Evolutionary conservation across 2,329 filamentous ascomycete species (phyloP).

Genomic region (Aschersonia sp.): DNA sequence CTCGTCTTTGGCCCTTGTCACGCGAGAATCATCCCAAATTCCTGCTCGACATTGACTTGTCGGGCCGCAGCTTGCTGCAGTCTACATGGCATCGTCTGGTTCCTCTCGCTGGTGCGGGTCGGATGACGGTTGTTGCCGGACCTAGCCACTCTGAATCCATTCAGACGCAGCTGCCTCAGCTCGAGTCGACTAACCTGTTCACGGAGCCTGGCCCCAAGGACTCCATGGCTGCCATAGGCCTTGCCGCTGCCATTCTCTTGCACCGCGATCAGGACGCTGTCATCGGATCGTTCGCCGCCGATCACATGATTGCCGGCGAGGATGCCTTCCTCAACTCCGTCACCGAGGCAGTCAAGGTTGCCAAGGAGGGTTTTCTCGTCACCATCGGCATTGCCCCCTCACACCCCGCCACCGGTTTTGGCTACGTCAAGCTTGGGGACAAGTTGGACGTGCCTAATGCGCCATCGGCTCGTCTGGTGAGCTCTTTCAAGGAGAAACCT

Average conservation of each 20-base stretch:
- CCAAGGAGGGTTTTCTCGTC: constrained; percentile 12
- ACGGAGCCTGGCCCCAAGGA: constrained; percentile 13
- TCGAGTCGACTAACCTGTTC: constrained; percentile 10
- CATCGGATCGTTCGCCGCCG: constrained; percentile 12
- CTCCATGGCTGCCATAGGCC: constrained; percentile 13
- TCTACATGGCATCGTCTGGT: constrained; percentile 12
- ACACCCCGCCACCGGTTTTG: constrained; percentile 13
- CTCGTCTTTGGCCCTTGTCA: constrained; percentile 13
- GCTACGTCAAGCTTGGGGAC: constrained; percentile 12
- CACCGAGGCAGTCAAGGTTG: constrained; percentile 12
- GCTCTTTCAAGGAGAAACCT: constrained; percentile 13
- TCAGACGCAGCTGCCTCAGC: constrained; percentile 10
- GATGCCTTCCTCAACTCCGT: constrained; percentile 12
- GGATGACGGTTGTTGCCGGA: constrained; percentile 12
- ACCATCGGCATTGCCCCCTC: constrained; percentile 13
- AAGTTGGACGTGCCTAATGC: constrained; percentile 8
- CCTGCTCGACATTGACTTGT: constrained; percentile 12
- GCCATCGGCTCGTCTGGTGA: constrained; percentile 10
- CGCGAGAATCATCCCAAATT: constrained; percentile 14
- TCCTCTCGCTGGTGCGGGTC: constrained; percentile 10
- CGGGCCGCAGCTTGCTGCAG: constrained; percentile 12
- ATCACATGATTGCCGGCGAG: constrained; percentile 14
- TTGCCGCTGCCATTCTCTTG: constrained; percentile 11
- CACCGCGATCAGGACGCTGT: constrained; percentile 11
- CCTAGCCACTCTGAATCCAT: constrained; percentile 12